Evolutionary conservation across 2,329 filamentous ascomycete species (phyloP).

Genomic region (Aspergillus tamarii): DNA sequence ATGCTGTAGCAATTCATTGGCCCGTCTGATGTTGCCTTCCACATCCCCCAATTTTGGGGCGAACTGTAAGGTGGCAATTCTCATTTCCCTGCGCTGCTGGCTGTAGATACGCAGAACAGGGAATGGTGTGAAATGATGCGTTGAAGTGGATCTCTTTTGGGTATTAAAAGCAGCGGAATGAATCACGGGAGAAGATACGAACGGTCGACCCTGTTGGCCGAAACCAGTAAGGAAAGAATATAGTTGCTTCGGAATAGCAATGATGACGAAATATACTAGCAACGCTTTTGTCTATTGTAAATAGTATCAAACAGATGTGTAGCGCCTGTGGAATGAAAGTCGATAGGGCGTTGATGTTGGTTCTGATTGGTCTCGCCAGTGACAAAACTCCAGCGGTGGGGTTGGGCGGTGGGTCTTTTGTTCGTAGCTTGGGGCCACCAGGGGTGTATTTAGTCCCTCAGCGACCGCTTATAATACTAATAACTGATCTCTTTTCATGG

Average conservation of each 20-base stretch:
- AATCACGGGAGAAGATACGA: not conserved
- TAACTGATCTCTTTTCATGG: too few species aligned
- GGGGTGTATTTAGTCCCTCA: too few species aligned
- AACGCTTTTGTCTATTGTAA: not conserved
- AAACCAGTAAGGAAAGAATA: not conserved
- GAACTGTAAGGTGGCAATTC: slow-evolving; percentile 53
- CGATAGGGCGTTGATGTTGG: not conserved
- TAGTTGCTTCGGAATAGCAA: not conserved
- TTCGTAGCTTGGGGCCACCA: too few species aligned
- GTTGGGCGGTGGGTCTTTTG: not conserved
- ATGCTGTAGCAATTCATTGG: slow-evolving; percentile 46
- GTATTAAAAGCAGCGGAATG: not conserved
- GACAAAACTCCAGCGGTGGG: not conserved
- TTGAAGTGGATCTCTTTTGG: not conserved
- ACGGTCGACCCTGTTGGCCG: not conserved
- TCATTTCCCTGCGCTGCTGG: slow-evolving; percentile 38
- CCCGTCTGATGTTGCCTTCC: slow-evolving; percentile 48
- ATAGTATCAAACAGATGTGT: not conserved
- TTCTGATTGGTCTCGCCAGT: slow-evolving; percentile 6
- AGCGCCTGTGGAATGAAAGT: slow-evolving; percentile 1
- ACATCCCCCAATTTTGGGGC: slow-evolving; percentile 48
- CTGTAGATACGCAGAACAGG: not conserved
- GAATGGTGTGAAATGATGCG: not conserved
- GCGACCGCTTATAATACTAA: too few species aligned
- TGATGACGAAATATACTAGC: not conserved